Base-by-base conservation (phyloP, 139 green algal genomes). In the Chlamydomonas sp. region DNA sequence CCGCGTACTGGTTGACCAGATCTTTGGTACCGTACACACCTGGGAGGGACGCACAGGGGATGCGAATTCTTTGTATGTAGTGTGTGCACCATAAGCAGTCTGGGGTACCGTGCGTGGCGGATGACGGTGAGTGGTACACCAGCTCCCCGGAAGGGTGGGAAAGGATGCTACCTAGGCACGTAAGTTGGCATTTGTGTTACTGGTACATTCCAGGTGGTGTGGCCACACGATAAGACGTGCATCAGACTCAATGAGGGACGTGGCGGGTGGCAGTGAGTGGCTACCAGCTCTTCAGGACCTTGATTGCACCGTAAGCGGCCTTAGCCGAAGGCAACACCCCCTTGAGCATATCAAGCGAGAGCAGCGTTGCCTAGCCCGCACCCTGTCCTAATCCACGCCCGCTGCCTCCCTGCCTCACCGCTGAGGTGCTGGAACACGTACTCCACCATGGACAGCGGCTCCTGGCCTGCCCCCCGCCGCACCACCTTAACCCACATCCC, bases 381-480 rank as follows among this genome's bases (percentile, higher is more conserved):
- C 20, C 10, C 68, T 15, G 6, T n/a, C 73, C n/a, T 14, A 18
- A 60, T n/a, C 20, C n/a, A 6, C 20, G 4, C 9, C 59, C 78
- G 1, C n/a, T 66, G 10, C 63, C 63, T 59, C 5, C 12, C 83
- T 57, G 5, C 3, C 81, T 63, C 69, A 92, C 89, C 86, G 18
- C 82, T 79, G 49, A 92, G 64, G 86, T 93, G 87, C 63, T 93
- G 90, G 87, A 91, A 93, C 84, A 93, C 82, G 76, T 87, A 93
- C 74, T 91, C 90, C 3, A 91, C 78, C 67, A 93, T 80, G 3
- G 18, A 6, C 17, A 71, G 62, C 17, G 5, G 17, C 4, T 18
- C 17, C 3, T 72, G 77, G 15, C 12, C 15, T 7, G 77, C 5
- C 12, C n/a, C 14, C 12, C 16, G 69, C 7, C 4, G 69, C 69